These are phyloP conservation scores for Xerocomellus dryophilus DNA, from an alignment of 768 basidiomycete genomes.

Conservation along the genomic window DNA sequence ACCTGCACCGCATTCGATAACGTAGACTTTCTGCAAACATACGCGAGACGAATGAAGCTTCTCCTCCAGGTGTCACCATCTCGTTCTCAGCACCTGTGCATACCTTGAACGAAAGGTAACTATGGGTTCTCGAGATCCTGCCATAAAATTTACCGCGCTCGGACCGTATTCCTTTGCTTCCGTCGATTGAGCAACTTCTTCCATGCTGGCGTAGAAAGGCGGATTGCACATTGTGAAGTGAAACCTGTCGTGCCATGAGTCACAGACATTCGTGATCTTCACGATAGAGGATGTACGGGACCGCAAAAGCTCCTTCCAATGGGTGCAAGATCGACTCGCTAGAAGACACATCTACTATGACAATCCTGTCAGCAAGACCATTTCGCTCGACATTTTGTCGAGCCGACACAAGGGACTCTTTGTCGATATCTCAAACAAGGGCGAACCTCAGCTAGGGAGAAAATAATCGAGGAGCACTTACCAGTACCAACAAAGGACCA, in stretches of 20 bases:
- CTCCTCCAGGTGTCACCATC: conserved; percentile 89
- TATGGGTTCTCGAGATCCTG: neutral
- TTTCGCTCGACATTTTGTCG: conserved; percentile 57
- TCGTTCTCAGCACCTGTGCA: conserved; percentile 86
- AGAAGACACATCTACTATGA: conserved; percentile 38
- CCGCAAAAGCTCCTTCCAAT: conserved; percentile 11
- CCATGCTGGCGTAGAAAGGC: conserved; percentile 80
- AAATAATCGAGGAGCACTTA: conserved; percentile 19
- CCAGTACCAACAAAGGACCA: conserved; percentile 75
- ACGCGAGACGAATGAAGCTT: conserved; percentile 66
- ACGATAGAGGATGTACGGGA: conserved; percentile 3
- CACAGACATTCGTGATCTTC: neutral
- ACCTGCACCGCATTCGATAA: conserved; percentile 58
- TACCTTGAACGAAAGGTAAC: conserved; percentile 42
- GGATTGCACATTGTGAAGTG: conserved; percentile 96
- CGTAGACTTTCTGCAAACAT: conserved; percentile 76
- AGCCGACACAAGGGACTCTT: conserved; percentile 55
- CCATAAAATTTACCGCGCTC: conserved; percentile 54
- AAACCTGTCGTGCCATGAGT: conserved; percentile 37
- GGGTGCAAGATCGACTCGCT: conserved; percentile 44
- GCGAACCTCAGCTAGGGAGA: neutral
- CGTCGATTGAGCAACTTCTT: conserved; percentile 62
- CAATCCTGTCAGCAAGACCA: conserved; percentile 48
- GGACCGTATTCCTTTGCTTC: conserved; percentile 64
- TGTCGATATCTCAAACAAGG: conserved; percentile 62